These are phyloP conservation scores for Boechera stricta DNA, from an alignment of 345 rosid genomes.

Conservation along the genomic window DNA sequence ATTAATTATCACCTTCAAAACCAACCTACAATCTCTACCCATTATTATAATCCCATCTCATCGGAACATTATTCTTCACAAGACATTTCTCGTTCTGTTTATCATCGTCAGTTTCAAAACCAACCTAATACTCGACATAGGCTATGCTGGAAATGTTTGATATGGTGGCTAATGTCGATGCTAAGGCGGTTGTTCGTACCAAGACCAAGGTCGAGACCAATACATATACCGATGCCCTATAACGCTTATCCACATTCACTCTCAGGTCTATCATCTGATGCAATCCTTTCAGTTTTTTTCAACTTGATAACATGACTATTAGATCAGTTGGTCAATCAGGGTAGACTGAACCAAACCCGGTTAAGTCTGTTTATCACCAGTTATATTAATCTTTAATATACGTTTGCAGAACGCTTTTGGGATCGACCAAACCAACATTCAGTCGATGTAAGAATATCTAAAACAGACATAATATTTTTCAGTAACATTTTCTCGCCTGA, in stretches of 20 bases:
- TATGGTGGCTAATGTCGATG: conserved; percentile 1
- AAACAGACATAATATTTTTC: background rate
- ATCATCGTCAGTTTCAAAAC: conserved; percentile 15
- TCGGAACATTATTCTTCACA: background rate
- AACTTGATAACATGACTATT: background rate
- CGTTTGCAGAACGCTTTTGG: background rate
- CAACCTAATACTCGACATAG: background rate
- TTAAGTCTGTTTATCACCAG: background rate
- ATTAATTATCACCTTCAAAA: background rate
- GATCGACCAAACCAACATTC: conserved; percentile 11
- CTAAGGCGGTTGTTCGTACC: background rate
- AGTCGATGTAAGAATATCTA: conserved; percentile 1
- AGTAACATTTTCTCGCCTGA: background rate
- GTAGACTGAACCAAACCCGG: background rate
- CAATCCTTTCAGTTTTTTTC: too few relatives aligned
- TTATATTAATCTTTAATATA: conserved; percentile 5
- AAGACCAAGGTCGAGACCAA: conserved; percentile 5
- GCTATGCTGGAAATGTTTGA: background rate
- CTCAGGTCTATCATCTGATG: background rate
- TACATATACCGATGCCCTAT: background rate
- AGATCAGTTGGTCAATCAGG: background rate
- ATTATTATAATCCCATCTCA: background rate
- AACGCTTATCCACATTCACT: conserved; percentile 1
- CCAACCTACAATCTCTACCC: background rate
- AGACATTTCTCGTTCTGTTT: background rate